A percentile compares a stretch with the other conserved stretches of the same genome.
phyloP scores from a whole-genome alignment of 2,329 filamentous ascomycete genomes.

The Hypoxylon sp. region DNA sequence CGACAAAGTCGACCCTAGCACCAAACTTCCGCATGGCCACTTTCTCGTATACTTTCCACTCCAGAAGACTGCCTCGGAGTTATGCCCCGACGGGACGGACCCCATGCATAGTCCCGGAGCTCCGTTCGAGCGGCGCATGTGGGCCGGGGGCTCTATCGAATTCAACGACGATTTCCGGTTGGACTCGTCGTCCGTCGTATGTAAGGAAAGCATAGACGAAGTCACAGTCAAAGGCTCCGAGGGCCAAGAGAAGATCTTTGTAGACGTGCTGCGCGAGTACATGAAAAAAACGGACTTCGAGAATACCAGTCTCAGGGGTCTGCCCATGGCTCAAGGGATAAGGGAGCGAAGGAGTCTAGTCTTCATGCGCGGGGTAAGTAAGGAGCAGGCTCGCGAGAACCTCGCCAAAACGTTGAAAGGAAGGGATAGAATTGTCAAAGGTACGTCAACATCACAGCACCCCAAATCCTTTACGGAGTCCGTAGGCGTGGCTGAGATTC shows the following conservation, averaged over 20 bases:
- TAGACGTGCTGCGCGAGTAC: conserved; percentile 67
- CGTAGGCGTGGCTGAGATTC: conserved; percentile 28
- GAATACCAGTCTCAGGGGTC: conserved; percentile 24
- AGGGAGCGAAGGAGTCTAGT: conserved; percentile 67
- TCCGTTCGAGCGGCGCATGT: conserved; percentile 84
- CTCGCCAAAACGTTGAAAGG: conserved; percentile 42
- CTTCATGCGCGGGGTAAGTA: conserved; percentile 61
- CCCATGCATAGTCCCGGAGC: conserved; percentile 80
- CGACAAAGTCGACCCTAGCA: conserved; percentile 6
- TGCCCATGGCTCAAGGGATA: conserved; percentile 50
- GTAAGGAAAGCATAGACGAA: conserved; percentile 63
- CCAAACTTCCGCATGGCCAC: conserved; percentile 74
- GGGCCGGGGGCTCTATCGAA: conserved; percentile 83
- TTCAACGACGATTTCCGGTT: conserved; percentile 64
- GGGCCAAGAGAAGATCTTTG: conserved; percentile 64
- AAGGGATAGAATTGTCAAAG: conserved; percentile 45
- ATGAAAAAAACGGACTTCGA: conserved; percentile 47
- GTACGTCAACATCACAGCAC: conserved; percentile 52
- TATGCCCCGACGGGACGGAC: conserved; percentile 90
- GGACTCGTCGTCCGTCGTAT: conserved; percentile 59
- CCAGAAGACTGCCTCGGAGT: conserved; percentile 70
- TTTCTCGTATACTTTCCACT: conserved; percentile 92
- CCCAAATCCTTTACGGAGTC: conserved; percentile 1
- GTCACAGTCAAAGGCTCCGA: conserved; percentile 55
- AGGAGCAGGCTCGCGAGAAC: conserved; percentile 45